Evolutionary conservation across 2,329 filamentous ascomycete species (phyloP), one percentile per base, ranked within the genome.

Genomic region (Diplodia corticola): DNA sequence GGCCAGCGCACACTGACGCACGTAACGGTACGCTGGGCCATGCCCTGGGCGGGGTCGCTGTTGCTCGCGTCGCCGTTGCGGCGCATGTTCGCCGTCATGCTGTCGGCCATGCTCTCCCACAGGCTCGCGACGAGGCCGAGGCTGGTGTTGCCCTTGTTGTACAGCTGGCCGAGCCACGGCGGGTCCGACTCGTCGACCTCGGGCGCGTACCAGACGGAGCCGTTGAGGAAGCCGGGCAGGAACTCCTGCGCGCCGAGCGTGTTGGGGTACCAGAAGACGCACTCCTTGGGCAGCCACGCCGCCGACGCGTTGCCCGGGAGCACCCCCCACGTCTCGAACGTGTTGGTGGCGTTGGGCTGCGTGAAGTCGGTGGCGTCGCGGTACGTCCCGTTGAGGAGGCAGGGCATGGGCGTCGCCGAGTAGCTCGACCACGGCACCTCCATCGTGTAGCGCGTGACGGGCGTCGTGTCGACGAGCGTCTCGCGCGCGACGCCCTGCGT

Each of bases 31-130:
- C 15, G 33, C 7, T 17, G 13, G 22, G 54, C 54, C 20, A 59
- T n/a, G 33, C 54, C 54, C 6, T 9, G 20, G 2, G 15, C 54
- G 15, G 54, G 54, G 3, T 6, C 35, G 35, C 54, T 59, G 35
- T 59, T 44, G 24, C 17, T 24, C 20, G 1, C 2, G 35, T 59
- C 35, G 35, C 54, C 54, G 54, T 59, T 59, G 3, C 37, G 3
- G 20, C 54, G 54, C 15, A 59, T 59, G 22, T 59, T 24, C 5
- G 37, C 37, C n/a, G 54, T 59, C 54, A 59, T 59, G 22, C 35
- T 28, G 35, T 40, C 54, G 35, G 54, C 54, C 13, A 59, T 44
- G 35, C n/a, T n/a, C 5, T 37, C 26, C 54, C 54, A 59, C 20
- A 37, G 6, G 12, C 1, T 2, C 12, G 22, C 24, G 54, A 44